Percentiles rank a stretch among this genome's conserved stretches.
phyloP scores from a whole-genome alignment of 2,329 filamentous ascomycete genomes.

The Pezicula rhizophila region DNA sequence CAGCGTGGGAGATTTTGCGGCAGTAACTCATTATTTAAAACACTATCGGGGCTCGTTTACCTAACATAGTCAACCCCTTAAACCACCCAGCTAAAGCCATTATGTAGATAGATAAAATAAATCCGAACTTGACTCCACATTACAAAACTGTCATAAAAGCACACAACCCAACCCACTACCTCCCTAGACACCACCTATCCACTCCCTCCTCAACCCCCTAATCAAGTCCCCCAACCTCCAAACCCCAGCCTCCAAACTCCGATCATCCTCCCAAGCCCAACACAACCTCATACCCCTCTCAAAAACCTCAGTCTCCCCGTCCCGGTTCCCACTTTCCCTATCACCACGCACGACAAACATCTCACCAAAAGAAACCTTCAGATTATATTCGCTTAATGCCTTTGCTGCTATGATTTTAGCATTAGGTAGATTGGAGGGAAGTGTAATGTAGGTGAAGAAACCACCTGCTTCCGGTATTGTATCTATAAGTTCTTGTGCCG shows the following conservation, averaged over 20 bases:
- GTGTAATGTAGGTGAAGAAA: constrained; percentile 58
- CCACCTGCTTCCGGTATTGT: constrained; percentile 41
- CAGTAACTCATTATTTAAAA: too few relatives aligned
- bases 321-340: constrained; percentile 25
- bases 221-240: constrained; percentile 34
- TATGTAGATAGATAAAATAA: too few relatives aligned
- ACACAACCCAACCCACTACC: too few relatives aligned
- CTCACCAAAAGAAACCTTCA: constrained; percentile 49
- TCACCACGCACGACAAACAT: constrained; percentile 44
- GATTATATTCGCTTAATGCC: constrained; percentile 38
- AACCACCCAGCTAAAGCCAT: too few relatives aligned
- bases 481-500: background rate
- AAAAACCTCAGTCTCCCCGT: constrained; percentile 31
- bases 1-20: too few relatives aligned
- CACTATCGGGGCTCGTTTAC: too few relatives aligned
- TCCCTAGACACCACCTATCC: too few relatives aligned
- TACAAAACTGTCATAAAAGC: too few relatives aligned
- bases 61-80: too few relatives aligned
- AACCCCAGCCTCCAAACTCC: constrained; percentile 48
- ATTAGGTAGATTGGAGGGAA: constrained; percentile 39
- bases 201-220: background rate
- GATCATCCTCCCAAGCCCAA: constrained; percentile 52
- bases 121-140: too few relatives aligned
- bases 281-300: constrained; percentile 45
- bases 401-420: constrained; percentile 34